These are phyloP conservation scores for Ophiocordyceps australis DNA, from an alignment of 2,329 filamentous ascomycete genomes.

Conservation along the genomic window DNA sequence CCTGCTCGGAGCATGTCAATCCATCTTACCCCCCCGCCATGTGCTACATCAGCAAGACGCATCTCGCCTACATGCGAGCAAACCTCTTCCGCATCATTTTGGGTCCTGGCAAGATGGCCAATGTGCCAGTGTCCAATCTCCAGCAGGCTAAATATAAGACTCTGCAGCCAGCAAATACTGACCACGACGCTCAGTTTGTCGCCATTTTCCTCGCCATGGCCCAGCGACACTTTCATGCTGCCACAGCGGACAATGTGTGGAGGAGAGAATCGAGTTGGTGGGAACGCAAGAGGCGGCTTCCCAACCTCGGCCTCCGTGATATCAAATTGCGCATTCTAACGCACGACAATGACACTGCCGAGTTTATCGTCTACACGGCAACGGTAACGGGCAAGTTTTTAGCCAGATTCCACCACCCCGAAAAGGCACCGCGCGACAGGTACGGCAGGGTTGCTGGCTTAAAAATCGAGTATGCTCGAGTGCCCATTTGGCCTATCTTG, in stretches of 20 bases:
- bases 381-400: constrained; percentile 28
- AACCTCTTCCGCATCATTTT: constrained; percentile 26
- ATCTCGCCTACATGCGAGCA: constrained; percentile 24
- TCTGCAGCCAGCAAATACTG: constrained; percentile 25
- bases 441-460: constrained; percentile 14
- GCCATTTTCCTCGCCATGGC: constrained; percentile 37
- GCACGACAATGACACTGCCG: constrained; percentile 25
- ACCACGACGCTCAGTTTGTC: constrained; percentile 33
- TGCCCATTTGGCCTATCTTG: constrained; percentile 34
- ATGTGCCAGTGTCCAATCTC: constrained; percentile 27
- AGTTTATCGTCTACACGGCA: constrained; percentile 35
- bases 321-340: constrained; percentile 31
- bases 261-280: constrained; percentile 11
- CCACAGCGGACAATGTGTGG: constrained; percentile 5
- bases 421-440: constrained; percentile 15
- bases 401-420: constrained; percentile 28
- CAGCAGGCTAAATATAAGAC: constrained; percentile 26
- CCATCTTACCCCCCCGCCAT: constrained; percentile 14
- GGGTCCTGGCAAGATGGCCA: constrained; percentile 20
- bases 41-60: constrained; percentile 27
- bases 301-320: constrained; percentile 21
- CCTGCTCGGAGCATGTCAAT: too few species aligned
- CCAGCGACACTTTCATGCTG: constrained; percentile 30
- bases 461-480: constrained; percentile 25
- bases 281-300: constrained; percentile 4